Evolutionary conservation across 305 asterid genomes (phyloP).

Genomic region (Fraxinus albicans): DNA sequence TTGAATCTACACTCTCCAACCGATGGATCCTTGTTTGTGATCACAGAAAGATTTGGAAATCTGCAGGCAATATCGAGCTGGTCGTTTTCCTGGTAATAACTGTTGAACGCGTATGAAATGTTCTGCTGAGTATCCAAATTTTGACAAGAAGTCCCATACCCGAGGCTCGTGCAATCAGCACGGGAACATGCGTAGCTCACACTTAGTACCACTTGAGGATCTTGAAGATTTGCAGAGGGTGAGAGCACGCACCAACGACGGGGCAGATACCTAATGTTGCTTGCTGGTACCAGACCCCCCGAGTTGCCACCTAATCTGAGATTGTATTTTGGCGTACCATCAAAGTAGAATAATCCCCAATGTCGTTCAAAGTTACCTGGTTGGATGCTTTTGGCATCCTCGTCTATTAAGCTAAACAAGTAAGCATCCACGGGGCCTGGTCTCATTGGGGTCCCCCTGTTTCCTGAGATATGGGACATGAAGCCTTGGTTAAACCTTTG

Average conservation of each 20-base stretch:
- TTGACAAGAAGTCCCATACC: slow-evolving; percentile 64
- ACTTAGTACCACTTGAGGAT: slow-evolving; percentile 59
- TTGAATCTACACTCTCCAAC: slow-evolving; percentile 59
- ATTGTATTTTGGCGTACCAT: slow-evolving; percentile 78
- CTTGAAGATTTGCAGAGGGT: slow-evolving; percentile 51
- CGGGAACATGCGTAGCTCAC: slow-evolving; percentile 71
- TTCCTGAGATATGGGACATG: slow-evolving; percentile 53
- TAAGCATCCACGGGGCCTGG: slow-evolving; percentile 80
- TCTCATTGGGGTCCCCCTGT: slow-evolving; percentile 80
- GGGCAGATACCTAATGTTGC: slow-evolving; percentile 43
- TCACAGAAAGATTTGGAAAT: slow-evolving; percentile 67
- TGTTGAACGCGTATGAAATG: slow-evolving; percentile 76
- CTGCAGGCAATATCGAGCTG: slow-evolving; percentile 70
- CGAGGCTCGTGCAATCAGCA: slow-evolving; percentile 86
- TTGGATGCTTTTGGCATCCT: slow-evolving; percentile 82
- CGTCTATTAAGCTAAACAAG: slow-evolving; percentile 81
- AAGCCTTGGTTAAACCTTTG: slow-evolving; percentile 86
- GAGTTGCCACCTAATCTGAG: slow-evolving; percentile 53
- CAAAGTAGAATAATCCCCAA: slow-evolving; percentile 82
- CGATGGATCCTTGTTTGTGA: slow-evolving; percentile 68
- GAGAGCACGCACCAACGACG: slow-evolving; percentile 76
- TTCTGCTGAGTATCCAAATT: slow-evolving; percentile 53
- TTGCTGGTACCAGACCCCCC: slow-evolving; percentile 51
- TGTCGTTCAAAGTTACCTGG: slow-evolving; percentile 97
- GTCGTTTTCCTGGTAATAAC: slow-evolving; percentile 65